Conservation (phyloP, 257 asterid species). For the Agastache rugosa region DNA sequence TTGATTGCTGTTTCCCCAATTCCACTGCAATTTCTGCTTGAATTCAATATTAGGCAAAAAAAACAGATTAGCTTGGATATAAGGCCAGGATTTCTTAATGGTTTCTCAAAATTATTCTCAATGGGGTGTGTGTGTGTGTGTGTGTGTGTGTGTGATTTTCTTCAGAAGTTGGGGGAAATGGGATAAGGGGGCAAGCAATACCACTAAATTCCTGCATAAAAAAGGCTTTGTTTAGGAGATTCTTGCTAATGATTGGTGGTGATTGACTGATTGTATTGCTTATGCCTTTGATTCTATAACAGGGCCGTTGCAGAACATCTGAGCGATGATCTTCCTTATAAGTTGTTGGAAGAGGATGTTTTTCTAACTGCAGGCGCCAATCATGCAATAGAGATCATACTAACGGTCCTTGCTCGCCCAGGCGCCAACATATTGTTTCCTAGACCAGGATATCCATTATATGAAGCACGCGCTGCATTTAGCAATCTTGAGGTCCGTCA, state of each 20-base stretch:
- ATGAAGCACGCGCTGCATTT: constrained; percentile 63
- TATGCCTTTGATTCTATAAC: constrained; percentile 19
- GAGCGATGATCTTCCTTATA: constrained; percentile 50
- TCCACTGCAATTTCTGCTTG: not conserved
- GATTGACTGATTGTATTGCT: not conserved
- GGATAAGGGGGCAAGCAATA: not conserved
- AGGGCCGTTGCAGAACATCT: constrained; percentile 71
- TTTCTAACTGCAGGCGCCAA: constrained; percentile 64
- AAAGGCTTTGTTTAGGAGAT: not conserved
- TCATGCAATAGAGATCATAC: constrained; percentile 66
- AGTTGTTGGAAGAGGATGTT: constrained; percentile 58
- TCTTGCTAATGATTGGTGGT: too few species aligned
- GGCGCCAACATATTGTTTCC: constrained; percentile 73
- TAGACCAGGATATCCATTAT: constrained; percentile 67
- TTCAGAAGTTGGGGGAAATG: not conserved
- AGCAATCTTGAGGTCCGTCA: constrained; percentile 64
- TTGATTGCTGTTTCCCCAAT: not conserved
- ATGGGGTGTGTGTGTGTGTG: too few species aligned
- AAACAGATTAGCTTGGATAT: not conserved
- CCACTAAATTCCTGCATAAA: constrained; percentile 7
- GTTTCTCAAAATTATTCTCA: not conserved
- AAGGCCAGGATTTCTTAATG: not conserved
- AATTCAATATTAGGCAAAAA: not conserved
- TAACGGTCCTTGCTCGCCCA: constrained; percentile 62
- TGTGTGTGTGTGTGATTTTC: not conserved